Evolutionary conservation across 768 basidiomycete genomes (phyloP).

Genomic region (Postia placenta): DNA sequence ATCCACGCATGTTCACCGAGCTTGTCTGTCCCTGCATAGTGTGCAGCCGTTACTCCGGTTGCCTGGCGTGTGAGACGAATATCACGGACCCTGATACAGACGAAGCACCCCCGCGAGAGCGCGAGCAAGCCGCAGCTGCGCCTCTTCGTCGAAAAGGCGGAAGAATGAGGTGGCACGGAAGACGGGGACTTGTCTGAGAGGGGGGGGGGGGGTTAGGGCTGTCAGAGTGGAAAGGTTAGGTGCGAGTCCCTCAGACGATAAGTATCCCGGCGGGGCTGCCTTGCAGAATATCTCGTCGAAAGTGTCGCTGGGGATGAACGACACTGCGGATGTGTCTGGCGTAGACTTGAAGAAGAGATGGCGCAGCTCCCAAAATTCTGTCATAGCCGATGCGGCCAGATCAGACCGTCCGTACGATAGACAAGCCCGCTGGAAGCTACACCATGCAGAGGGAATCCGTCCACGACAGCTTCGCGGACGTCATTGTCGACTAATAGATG

Average conservation of each 20-base stretch:
- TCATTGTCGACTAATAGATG: conserved; percentile 34
- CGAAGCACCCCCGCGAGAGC: conserved; percentile 36
- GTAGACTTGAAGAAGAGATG: neutral
- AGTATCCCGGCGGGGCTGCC: conserved; percentile 14
- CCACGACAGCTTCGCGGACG: conserved; percentile 29
- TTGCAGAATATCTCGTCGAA: conserved; percentile 4
- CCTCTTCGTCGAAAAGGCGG: conserved; percentile 34
- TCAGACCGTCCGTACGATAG: too few species aligned
- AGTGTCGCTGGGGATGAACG: neutral
- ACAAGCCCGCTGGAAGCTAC: neutral
- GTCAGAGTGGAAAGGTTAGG: conserved; percentile 27
- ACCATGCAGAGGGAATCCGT: conserved; percentile 31
- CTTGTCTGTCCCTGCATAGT: neutral
- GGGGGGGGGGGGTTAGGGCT: conserved; percentile 31
- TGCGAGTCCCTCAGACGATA: neutral
- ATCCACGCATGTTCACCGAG: conserved; percentile 15
- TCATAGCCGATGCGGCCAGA: neutral
- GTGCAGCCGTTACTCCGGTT: conserved; percentile 25
- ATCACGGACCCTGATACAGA: conserved; percentile 39
- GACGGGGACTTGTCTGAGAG: conserved; percentile 20
- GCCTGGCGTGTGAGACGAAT: conserved; percentile 35
- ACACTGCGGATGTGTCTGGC: neutral
- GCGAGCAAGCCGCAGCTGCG: conserved; percentile 37
- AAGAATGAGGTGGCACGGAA: conserved; percentile 45
- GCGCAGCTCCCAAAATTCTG: neutral